Evolutionary conservation across 805 yeast species (phyloP).

Genomic region (Nakazawaea ambrosiae): DNA sequence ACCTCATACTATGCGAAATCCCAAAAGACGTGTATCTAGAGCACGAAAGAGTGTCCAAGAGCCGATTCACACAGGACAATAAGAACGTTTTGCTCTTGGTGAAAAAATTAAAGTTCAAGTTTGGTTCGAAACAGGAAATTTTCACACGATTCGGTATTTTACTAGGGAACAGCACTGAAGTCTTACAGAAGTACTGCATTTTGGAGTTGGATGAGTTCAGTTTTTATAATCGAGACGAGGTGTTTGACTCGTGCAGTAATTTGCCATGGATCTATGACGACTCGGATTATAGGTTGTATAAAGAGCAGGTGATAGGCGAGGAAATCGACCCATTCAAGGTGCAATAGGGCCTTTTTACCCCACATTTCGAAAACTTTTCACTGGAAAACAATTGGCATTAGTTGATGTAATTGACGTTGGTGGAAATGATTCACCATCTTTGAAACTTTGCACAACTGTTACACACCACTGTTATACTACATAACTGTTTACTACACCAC

Average conservation of each 20-base stretch:
- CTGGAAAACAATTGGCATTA: too few species aligned
- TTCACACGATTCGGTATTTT: conserved; percentile 10
- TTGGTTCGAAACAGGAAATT: conserved; percentile 17
- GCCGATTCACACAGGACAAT: conserved; percentile 28
- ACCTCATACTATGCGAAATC: conserved; percentile 12
- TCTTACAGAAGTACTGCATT: conserved; percentile 1
- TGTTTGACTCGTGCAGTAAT: conserved; percentile 16
- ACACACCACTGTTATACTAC: too few species aligned
- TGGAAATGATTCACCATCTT: too few species aligned
- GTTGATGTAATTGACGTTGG: too few species aligned
- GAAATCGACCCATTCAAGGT: conserved; percentile 10
- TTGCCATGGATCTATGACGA: conserved; percentile 9
- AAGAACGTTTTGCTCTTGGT: conserved; percentile 22
- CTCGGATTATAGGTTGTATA: background rate
- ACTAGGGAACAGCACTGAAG: conserved; percentile 4
- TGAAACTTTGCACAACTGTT: too few species aligned
- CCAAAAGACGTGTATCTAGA: conserved; percentile 12
- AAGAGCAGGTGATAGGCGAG: conserved; percentile 2
- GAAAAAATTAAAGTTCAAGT: conserved; percentile 21
- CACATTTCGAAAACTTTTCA: too few species aligned
- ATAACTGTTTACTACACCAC: too few species aligned
- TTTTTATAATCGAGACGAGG: conserved; percentile 12
- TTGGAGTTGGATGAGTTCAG: conserved; percentile 10
- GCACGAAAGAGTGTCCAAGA: conserved; percentile 26
- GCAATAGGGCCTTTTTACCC: too few species aligned